Conservation (phyloP, 2,329 filamentous ascomycete genomes). For the Xylaria sp. region DNA sequence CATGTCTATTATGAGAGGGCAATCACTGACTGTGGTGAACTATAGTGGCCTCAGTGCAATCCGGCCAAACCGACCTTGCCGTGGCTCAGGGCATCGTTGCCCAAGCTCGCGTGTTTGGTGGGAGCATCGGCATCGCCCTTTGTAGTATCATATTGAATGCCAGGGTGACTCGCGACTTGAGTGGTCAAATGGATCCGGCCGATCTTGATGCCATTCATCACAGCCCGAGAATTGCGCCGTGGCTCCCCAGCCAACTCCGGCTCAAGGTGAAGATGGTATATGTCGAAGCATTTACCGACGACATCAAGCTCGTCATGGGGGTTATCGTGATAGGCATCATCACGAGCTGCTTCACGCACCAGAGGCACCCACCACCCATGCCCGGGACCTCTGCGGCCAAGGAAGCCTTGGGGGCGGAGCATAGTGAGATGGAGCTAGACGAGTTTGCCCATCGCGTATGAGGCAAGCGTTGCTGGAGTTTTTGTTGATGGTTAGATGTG, state of each 20-base stretch:
- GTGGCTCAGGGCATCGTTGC: conserved; percentile 65
- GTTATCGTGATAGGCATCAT: conserved; percentile 51
- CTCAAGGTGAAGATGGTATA: conserved; percentile 50
- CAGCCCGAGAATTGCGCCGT: conserved; percentile 48
- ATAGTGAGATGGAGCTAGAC: conserved; percentile 42
- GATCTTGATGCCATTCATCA: conserved; percentile 52
- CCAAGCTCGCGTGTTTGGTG: conserved; percentile 65
- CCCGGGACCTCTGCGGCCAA: conserved; percentile 35
- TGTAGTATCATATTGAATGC: conserved; percentile 65
- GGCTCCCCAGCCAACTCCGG: conserved; percentile 43
- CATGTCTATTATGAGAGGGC: too few relatives aligned
- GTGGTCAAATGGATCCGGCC: conserved; percentile 42
- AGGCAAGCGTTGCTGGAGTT: neutral
- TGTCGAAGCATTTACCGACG: conserved; percentile 51
- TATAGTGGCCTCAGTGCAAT: conserved; percentile 61
- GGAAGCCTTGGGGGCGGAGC: conserved; percentile 34
- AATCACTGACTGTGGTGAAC: too few relatives aligned
- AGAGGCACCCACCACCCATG: conserved; percentile 47
- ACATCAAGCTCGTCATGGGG: conserved; percentile 54
- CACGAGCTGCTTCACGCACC: conserved; percentile 51
- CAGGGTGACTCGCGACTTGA: conserved; percentile 48
- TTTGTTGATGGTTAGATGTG: too few relatives aligned
- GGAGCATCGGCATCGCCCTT: conserved; percentile 62
- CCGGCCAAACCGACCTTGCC: conserved; percentile 56
- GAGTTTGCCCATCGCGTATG: conserved; percentile 29